Conservation (phyloP, 2,329 filamentous ascomycete genomes). For the Colletotrichum plurivorum region DNA sequence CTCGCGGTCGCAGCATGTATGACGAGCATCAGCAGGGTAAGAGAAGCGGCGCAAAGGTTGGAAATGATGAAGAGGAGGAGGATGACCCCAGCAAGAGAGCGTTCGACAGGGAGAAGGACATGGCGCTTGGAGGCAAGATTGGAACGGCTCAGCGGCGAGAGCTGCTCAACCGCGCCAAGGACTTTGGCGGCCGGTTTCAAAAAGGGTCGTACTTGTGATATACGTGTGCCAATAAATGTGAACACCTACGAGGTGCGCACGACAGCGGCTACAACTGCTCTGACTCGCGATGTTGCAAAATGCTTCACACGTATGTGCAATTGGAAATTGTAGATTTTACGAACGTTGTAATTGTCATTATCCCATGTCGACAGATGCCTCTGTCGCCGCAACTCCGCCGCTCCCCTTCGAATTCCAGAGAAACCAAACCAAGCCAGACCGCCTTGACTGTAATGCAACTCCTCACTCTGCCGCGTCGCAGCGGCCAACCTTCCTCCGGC, state of each 20-base stretch:
- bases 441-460: conserved; percentile 19
- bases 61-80: conserved; percentile 73
- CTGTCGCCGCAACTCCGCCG: conserved; percentile 43
- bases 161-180: conserved; percentile 82
- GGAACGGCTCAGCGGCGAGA: conserved; percentile 82
- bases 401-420: conserved; percentile 39
- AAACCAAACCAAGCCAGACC: conserved; percentile 39
- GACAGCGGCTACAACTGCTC: too few relatives aligned
- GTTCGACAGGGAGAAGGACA: conserved; percentile 96
- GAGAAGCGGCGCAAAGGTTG: conserved; percentile 45
- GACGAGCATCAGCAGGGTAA: conserved; percentile 67
- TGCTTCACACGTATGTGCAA: not conserved
- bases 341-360: conserved; percentile 36
- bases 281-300: too few relatives aligned
- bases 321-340: not conserved
- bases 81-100: conserved; percentile 92
- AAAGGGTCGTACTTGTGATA: conserved; percentile 76
- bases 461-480: conserved; percentile 3
- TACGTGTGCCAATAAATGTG: not conserved
- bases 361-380: conserved; percentile 40
- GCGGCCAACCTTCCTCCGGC: not conserved
- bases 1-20: conserved; percentile 71
- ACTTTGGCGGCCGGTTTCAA: conserved; percentile 86
- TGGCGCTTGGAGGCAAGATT: conserved; percentile 81
- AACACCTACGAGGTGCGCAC: too few relatives aligned